Evolutionary conservation across 441 rosid genomes (phyloP), one percentile per base, ranked within the genome.

Genomic region (Populus trichocarpa): DNA sequence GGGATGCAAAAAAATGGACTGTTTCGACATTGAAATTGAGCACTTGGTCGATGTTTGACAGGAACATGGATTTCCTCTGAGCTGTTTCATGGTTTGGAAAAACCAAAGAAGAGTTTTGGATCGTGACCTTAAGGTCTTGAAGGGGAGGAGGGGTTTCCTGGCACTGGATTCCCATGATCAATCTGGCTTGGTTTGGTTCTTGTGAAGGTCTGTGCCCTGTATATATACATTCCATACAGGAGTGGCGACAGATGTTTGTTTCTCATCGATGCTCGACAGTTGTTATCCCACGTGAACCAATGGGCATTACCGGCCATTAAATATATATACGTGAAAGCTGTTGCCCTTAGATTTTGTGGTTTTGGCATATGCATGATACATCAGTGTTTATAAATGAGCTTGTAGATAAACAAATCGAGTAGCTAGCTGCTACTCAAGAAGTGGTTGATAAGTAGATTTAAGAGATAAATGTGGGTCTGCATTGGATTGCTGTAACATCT

Each of bases 31-130:
- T 78, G 78, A 91, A 94, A 80, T 89, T 88, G 78, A 94, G 93
- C 53, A 89, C 89, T 72, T 86, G 89, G 79, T 94, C 98, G 28
- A 94, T 92, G 85, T 92, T 91, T 32, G 97, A 94, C 59, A 92
- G 78, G 85, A 94, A 92, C 81, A 89, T 75, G 72, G 90, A 73
- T 80, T 76, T 79, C 75, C 33, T 87, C 46, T 14, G 6, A 14
- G 79, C 66, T 3, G 85, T 81, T 77, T 82, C 73, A 71, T 81
- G 77, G 70, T 85, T 72, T 5, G 97, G 96, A 77, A 85, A 77
- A 16, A 92, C 79, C 75, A 90, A 80, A 35, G 75, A 71, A 33
- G 83, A 77, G 71, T 86, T 84, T 64, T 85, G 85, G 81, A 88
- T 71, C 5, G 79, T 84, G 50, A 91, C 85, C 18, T 86, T 89